These are phyloP conservation scores for Chimonanthus salicifolius DNA, from an alignment of 164 flowering plant species.

Conservation along the genomic window DNA sequence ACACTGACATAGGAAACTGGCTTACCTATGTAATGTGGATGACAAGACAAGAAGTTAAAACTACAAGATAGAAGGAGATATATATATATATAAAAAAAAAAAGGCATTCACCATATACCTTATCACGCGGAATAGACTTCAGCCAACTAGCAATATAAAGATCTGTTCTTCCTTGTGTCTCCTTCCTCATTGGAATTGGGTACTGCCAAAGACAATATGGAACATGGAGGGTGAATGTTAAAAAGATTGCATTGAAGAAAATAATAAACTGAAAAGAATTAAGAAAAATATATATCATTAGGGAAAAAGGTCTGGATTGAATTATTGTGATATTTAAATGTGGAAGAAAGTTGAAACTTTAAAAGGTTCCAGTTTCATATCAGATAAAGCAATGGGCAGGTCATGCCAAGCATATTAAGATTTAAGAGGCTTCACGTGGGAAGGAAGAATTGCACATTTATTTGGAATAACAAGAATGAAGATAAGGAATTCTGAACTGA, in stretches of 20 bases:
- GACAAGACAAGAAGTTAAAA: background rate
- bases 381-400: background rate
- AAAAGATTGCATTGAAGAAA: background rate
- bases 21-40: background rate
- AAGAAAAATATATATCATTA: background rate
- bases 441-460: too few relatives aligned
- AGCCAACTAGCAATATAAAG: slow-evolving; percentile 77
- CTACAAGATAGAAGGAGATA: background rate
- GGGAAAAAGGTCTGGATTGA: too few relatives aligned
- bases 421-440: background rate
- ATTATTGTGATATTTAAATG: too few relatives aligned
- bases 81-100: background rate
- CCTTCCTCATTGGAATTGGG: slow-evolving; percentile 79
- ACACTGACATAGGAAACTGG: too few relatives aligned
- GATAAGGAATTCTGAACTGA: too few relatives aligned
- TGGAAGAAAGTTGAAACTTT: too few relatives aligned
- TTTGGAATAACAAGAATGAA: too few relatives aligned
- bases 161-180: slow-evolving; percentile 92
- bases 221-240: background rate
- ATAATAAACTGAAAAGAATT: background rate
- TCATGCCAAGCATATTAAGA: background rate
- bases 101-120: slow-evolving; percentile 38
- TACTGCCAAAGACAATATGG: slow-evolving; percentile 40
- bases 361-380: background rate
- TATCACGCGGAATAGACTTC: slow-evolving; percentile 79